Base-by-base conservation (phyloP, 2,329 filamentous ascomycete genomes). In the Chalaropsis ovoidea region DNA sequence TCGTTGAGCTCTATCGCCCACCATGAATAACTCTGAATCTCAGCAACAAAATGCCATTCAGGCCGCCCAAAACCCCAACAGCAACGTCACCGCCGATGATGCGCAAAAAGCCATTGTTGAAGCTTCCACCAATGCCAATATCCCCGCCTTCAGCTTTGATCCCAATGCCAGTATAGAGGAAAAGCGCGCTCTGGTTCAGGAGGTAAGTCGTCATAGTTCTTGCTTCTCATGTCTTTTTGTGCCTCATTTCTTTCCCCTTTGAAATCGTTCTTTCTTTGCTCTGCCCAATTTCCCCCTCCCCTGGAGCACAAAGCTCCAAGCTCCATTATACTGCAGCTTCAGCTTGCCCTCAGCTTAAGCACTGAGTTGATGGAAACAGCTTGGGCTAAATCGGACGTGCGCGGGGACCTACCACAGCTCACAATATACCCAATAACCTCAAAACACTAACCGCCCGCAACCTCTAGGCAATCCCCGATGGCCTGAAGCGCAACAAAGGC, bases 111-210 rank as follows among this genome's bases (percentile, higher is more conserved):
- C 83, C 71, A 81, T 96, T 61, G 81, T 95, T 31, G 80, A 89
- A 64, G 86, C 95, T 74, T 90, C 89, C 70, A 84, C 81, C 72
- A 87, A 88, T 71, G 89, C 87, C 13, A 94, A 94, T 52, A 84
- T 88, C 27, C 78, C 86, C 39, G 92, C 90, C 69, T 94, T 89
- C 74, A 83, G 86, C 68, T 99, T 97, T 77, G 83, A 99, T 73
- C 90, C 94, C 0, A 78, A 96, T 78, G 92, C 91, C 52, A 86
- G 81, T 54, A 82, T 87, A 0, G 89, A 91, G 74, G 82, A 95
- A 75, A 99, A 99, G 79, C 86, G 83, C 68, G 87, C 87, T 41
- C 89, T 92, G 73, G 86, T 88, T 24, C 80, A 82, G 80, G 83
- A 86, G 73, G 90, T 95, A 81, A 71, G 87, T 80, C 43, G 43